Percentiles rank a stretch among this genome's conserved stretches.
Conservation (phyloP, 495 filamentous ascomycete species). For the Lasiosphaeris hirsuta region DNA sequence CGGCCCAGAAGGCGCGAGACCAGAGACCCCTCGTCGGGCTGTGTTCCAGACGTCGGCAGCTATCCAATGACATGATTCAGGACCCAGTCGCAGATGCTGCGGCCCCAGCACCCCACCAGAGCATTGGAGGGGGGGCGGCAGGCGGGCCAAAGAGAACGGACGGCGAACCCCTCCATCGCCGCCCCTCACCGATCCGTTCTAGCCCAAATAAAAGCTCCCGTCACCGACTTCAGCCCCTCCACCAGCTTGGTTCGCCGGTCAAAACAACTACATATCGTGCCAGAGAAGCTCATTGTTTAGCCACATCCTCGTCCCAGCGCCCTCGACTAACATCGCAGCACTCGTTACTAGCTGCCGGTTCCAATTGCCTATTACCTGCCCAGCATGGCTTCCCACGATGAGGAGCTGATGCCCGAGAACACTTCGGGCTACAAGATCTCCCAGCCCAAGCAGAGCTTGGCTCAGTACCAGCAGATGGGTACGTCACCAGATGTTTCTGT, state of each 20-base stretch:
- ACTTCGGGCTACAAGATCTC: conserved; percentile 96
- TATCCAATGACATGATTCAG: conserved; percentile 19
- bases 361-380: conserved; percentile 11
- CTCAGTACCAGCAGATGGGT: conserved; percentile 91
- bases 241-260: conserved; percentile 1
- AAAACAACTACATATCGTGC: neutral
- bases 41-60: conserved; percentile 13
- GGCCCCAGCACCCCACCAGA: conserved; percentile 6
- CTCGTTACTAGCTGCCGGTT: conserved; percentile 3
- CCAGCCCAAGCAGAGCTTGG: conserved; percentile 89
- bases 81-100: conserved; percentile 11
- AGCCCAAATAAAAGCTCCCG: conserved; percentile 19
- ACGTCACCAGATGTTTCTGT: conserved; percentile 34
- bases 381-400: conserved; percentile 71
- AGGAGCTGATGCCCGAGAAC: conserved; percentile 80
- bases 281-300: too few species aligned
- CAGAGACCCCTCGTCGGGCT: neutral
- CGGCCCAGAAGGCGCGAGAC: neutral
- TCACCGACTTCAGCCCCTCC: conserved; percentile 4
- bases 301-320: neutral
- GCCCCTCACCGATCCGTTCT: conserved; percentile 14
- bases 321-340: neutral
- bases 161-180: conserved; percentile 18
- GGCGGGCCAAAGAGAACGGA: conserved; percentile 16
- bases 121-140: neutral